phyloP scores from a whole-genome alignment of 768 basidiomycete species.

The Leccinum obscurum region DNA sequence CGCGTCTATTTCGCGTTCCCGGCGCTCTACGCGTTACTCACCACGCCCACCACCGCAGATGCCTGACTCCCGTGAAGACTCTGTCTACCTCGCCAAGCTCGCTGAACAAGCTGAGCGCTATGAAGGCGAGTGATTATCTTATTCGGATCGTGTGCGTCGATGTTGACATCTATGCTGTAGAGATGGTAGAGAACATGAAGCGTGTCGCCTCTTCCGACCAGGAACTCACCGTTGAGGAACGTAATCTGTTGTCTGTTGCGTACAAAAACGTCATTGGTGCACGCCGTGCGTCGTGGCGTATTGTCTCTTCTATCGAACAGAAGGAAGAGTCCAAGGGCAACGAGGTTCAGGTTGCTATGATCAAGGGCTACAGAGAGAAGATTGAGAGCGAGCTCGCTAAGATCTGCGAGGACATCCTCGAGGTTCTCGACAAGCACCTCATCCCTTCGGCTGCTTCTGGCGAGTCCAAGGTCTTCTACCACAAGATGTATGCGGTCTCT shows the following conservation, averaged over 20 bases:
- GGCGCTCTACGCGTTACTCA: conserved; percentile 20
- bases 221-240: conserved; percentile 98
- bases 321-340: conserved; percentile 99
- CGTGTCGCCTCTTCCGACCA: conserved; percentile 95
- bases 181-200: conserved; percentile 99
- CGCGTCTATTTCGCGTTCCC: conserved; percentile 36
- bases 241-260: conserved; percentile 95
- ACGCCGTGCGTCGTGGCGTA: conserved; percentile 96
- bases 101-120: conserved; percentile 99
- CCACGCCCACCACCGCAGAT: conserved; percentile 45
- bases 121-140: conserved; percentile 61
- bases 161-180: conserved; percentile 37
- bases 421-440: conserved; percentile 96
- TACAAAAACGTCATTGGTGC: conserved; percentile 99
- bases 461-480: conserved; percentile 99
- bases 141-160: conserved; percentile 15
- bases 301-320: conserved; percentile 97
- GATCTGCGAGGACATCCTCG: conserved; percentile 98
- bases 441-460: conserved; percentile 95
- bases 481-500: conserved; percentile 80
- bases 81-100: conserved; percentile 99
- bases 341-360: conserved; percentile 93
- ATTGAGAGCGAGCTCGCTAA: conserved; percentile 95
- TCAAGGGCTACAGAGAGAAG: conserved; percentile 97
- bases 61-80: conserved; percentile 87